Base-by-base conservation (phyloP, 495 filamentous ascomycete species). In the Astrothelium subdiscretum region DNA sequence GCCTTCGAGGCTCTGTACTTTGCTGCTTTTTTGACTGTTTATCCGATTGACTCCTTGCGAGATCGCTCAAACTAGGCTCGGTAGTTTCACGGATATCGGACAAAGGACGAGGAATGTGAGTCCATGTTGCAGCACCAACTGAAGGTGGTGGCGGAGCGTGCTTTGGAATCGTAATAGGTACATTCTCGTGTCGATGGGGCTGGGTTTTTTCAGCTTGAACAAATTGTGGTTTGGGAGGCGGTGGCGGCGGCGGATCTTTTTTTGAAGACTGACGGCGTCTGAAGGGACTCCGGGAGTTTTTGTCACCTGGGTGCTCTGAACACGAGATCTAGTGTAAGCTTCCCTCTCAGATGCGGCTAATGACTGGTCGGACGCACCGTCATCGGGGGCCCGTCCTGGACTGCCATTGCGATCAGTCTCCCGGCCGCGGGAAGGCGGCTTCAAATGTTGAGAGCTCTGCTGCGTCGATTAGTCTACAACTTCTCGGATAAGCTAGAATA, bases 21-120 rank as follows among this genome's bases (percentile, higher is more conserved):
- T 43, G 24, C 11, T 51, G 24, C 18, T 27, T 62, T 5, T 61
- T 60, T 15, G 31, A 31, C 11, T 48, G 24, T 44, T 52, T 1
- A 11, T 44, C 57, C 32, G 61, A 57, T 32, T 63, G 54, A 40
- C 60, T 61, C 24, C 26, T 42, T 15, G 38, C 61, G n/a, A 64
- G 54, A n/a, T 76, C 73, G n/a, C 67, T 67, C 32, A 77, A 57
- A 59, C 74, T 75, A 27, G 74, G 74, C 59, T 77, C 74, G 32
- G 74, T 77, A 62, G 75, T 65, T 57, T 77, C 74, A 27, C 73
- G 74, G 59, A 77, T 77, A 59, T 77, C 74, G 15, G 74, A 77
- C 38, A 77, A 63, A 12, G 73, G 74, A 26, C 74, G 69, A 27
- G 48, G 48, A 15, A 54, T 54, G 20, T 54, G 48, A 27, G 48